A percentile compares a stretch with the other conserved stretches of the same genome.
Conservation (phyloP, 768 basidiomycete genomes). For the Myochromella boudieri region DNA sequence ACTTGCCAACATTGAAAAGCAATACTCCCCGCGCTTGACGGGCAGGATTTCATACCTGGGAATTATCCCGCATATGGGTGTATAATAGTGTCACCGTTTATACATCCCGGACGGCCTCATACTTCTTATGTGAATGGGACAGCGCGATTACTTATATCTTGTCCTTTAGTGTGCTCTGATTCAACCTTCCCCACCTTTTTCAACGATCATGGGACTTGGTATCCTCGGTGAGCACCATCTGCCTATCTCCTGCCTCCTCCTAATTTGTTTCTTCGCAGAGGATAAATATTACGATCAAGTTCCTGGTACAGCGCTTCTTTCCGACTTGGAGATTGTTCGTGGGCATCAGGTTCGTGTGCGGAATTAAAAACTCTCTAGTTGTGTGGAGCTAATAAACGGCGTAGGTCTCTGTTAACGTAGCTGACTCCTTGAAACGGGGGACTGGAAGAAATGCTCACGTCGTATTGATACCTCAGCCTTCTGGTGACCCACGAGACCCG, state of each 20-base stretch:
- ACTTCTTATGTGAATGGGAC: too few relatives aligned
- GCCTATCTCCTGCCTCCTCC: not conserved
- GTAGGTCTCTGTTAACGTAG: slow-evolving; percentile 32
- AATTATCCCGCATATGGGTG: slow-evolving; percentile 1
- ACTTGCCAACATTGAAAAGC: too few relatives aligned
- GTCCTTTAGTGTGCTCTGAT: too few relatives aligned
- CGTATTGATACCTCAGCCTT: slow-evolving; percentile 42
- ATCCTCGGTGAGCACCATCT: slow-evolving; percentile 30
- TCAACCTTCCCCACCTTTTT: not conserved
- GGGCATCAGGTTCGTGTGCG: slow-evolving; percentile 27
- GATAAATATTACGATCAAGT: slow-evolving; percentile 35
- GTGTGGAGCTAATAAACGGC: not conserved
- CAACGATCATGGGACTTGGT: slow-evolving; percentile 30
- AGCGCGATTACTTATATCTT: too few relatives aligned
- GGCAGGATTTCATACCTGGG: not conserved
- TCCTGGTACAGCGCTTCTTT: slow-evolving; percentile 40
- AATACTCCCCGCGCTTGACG: too few relatives aligned
- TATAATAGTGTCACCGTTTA: too few relatives aligned
- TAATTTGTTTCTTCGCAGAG: slow-evolving; percentile 21
- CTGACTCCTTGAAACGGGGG: slow-evolving; percentile 33
- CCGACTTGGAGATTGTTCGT: slow-evolving; percentile 35
- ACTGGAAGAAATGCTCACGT: slow-evolving; percentile 36
- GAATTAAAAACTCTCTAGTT: not conserved
- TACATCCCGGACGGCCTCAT: too few relatives aligned
- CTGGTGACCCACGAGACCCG: slow-evolving; percentile 43